Percentiles rank a stretch among this genome's conserved stretches.
Evolutionary conservation across 768 basidiomycete species (phyloP).

Genomic region (Flagelloscypha sp.): DNA sequence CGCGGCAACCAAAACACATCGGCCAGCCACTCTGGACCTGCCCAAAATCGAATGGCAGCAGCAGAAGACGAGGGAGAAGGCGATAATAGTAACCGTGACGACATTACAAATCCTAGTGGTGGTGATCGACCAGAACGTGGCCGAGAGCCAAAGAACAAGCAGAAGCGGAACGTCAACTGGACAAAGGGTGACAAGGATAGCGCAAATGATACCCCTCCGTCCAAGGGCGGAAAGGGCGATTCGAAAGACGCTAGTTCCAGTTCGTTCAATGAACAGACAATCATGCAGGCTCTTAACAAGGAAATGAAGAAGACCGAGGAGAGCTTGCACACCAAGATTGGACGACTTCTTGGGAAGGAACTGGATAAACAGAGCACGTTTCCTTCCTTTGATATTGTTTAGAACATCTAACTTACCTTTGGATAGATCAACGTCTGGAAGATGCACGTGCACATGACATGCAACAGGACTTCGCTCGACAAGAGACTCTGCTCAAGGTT

Average conservation of each 20-base stretch:
- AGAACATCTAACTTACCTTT: constrained; percentile 6
- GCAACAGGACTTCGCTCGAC: constrained; percentile 71
- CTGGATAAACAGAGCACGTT: constrained; percentile 83
- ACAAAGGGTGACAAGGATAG: constrained; percentile 35
- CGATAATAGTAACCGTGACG: constrained; percentile 3
- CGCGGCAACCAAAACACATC: constrained; percentile 18
- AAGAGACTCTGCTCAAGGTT: constrained; percentile 84
- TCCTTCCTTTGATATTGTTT: constrained; percentile 5
- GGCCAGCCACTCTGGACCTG: constrained; percentile 10
- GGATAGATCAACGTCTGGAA: constrained; percentile 73
- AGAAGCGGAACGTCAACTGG: constrained; percentile 47
- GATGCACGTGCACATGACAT: constrained; percentile 74
- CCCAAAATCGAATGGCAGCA: constrained; percentile 12
- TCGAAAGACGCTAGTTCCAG: too few relatives aligned
- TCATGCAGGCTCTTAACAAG: constrained; percentile 54
- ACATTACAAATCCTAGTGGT: too few relatives aligned
- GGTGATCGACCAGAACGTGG: too few relatives aligned
- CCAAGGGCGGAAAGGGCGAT: constrained; percentile 18
- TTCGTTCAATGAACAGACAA: constrained; percentile 45
- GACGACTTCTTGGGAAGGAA: constrained; percentile 75
- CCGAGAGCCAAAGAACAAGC: too few relatives aligned
- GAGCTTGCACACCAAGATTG: constrained; percentile 65
- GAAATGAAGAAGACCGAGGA: constrained; percentile 84
- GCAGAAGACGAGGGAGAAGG: constrained; percentile 35
- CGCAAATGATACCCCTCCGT: constrained; percentile 36